Conservation (phyloP, 2,329 filamentous ascomycete species). For the Trichoderma cornu-damae region DNA sequence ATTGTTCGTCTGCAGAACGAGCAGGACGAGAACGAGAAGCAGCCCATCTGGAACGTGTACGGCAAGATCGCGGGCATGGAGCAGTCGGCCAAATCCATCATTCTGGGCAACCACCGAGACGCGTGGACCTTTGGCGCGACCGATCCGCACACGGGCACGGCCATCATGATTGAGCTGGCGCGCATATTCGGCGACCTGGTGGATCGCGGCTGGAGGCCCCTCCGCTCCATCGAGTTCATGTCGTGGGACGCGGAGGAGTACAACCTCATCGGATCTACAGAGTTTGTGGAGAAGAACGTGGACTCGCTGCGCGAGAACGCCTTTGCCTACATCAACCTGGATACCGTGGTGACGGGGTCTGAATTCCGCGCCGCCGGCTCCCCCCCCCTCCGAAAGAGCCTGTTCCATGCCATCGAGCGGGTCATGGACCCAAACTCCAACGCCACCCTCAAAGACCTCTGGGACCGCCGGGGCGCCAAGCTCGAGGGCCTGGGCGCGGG, state of each 20-base stretch:
- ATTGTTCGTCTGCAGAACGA: slow-evolving; percentile 77
- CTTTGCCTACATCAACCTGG: slow-evolving; percentile 87
- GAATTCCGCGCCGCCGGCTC: slow-evolving; percentile 75
- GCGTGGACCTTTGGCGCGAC: slow-evolving; percentile 85
- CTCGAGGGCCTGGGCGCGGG: slow-evolving; percentile 67
- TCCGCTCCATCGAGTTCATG: slow-evolving; percentile 93
- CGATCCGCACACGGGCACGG: slow-evolving; percentile 82
- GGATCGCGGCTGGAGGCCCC: slow-evolving; percentile 75
- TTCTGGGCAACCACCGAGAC: slow-evolving; percentile 91
- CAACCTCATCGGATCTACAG: slow-evolving; percentile 89
- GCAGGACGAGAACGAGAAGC: slow-evolving; percentile 75
- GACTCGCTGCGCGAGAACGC: slow-evolving; percentile 67
- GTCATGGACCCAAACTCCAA: slow-evolving; percentile 69
- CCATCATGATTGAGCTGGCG: slow-evolving; percentile 83
- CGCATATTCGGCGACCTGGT: slow-evolving; percentile 77
- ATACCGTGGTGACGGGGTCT: slow-evolving; percentile 69
- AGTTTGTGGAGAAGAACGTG: slow-evolving; percentile 84
- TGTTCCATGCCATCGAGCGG: slow-evolving; percentile 68
- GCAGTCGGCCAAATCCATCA: slow-evolving; percentile 73
- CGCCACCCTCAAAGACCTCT: slow-evolving; percentile 66
- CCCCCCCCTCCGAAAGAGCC: slow-evolving; percentile 68
- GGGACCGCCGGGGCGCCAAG: slow-evolving; percentile 58
- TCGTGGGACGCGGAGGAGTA: slow-evolving; percentile 95
- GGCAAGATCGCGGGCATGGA: slow-evolving; percentile 81
- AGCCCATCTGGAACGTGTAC: slow-evolving; percentile 89